Conservation (phyloP, 75 land plant genomes). For the Cunninghamia lanceolata region DNA sequence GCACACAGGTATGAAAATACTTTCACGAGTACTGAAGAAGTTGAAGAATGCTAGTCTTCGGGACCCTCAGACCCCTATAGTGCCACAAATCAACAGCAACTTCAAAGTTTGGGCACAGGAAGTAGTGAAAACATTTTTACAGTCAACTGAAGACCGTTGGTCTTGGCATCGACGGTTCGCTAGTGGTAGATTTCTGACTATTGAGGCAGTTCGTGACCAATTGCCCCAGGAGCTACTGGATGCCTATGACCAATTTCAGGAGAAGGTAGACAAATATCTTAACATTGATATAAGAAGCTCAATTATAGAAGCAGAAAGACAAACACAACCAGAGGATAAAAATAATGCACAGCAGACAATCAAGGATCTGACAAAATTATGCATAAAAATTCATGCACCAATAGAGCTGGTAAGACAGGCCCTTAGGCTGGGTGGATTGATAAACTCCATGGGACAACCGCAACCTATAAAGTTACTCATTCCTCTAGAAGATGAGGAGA, state of each 20-base stretch:
- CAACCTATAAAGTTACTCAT: slow-evolving; percentile 62
- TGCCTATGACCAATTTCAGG: slow-evolving; percentile 61
- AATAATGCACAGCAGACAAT: slow-evolving; percentile 47
- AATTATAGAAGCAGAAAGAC: slow-evolving; percentile 25
- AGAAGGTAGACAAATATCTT: slow-evolving; percentile 54
- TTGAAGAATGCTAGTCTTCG: slow-evolving; percentile 36
- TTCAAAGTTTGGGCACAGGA: slow-evolving; percentile 62
- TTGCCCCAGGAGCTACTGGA: slow-evolving; percentile 56
- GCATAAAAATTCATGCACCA: slow-evolving; percentile 59
- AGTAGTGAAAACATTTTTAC: slow-evolving; percentile 36
- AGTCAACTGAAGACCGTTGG: slow-evolving; percentile 44
- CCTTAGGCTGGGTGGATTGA: slow-evolving; percentile 52
- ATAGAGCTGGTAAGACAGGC: slow-evolving; percentile 50
- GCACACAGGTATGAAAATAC: slow-evolving; percentile 48
- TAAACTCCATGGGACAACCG: slow-evolving; percentile 71
- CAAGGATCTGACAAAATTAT: slow-evolving; percentile 53
- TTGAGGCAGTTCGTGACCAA: slow-evolving; percentile 46
- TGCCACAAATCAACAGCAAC: slow-evolving; percentile 36
- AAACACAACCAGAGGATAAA: slow-evolving; percentile 32
- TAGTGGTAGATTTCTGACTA: slow-evolving; percentile 47
- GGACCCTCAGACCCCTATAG: slow-evolving; percentile 42
- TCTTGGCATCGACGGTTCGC: slow-evolving; percentile 47
- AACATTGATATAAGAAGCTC: slow-evolving; percentile 29
- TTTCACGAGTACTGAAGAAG: slow-evolving; percentile 54
- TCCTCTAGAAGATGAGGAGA: slow-evolving; percentile 69